Conservation (phyloP, 2,329 filamentous ascomycete genomes). For the Fusarium penzigii region DNA sequence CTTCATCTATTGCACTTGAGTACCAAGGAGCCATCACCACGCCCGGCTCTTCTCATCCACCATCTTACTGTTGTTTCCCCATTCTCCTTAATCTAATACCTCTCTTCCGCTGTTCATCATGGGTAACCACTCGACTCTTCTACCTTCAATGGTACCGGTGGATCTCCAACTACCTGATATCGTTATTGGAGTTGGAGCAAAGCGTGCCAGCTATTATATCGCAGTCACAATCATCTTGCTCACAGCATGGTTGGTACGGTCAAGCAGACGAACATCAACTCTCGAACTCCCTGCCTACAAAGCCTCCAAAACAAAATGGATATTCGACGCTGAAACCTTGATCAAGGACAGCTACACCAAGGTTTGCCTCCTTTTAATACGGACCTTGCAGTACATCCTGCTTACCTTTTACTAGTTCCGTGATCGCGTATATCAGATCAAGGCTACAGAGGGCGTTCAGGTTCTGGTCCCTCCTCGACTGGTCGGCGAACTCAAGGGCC, state of each 20-base stretch:
- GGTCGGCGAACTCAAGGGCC: conserved; percentile 47
- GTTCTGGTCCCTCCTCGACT: conserved; percentile 48
- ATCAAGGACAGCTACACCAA: conserved; percentile 52
- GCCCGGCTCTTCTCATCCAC: not conserved
- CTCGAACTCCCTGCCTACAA: conserved; percentile 49
- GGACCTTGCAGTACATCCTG: not conserved
- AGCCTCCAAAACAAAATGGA: conserved; percentile 51
- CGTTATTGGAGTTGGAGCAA: conserved; percentile 29
- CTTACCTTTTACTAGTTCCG: conserved; percentile 42
- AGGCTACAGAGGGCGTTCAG: conserved; percentile 51
- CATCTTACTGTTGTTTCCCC: not conserved
- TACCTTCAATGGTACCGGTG: conserved; percentile 13
- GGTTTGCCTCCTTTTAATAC: conserved; percentile 29
- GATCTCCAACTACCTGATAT: conserved; percentile 25
- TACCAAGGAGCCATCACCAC: not conserved
- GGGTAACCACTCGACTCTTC: conserved; percentile 22
- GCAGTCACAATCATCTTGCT: conserved; percentile 39
- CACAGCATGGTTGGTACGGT: conserved; percentile 41
- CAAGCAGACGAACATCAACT: conserved; percentile 30
- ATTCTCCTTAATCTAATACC: not conserved
- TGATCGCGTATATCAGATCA: conserved; percentile 52
- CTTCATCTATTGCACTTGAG: not conserved
- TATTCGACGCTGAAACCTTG: conserved; percentile 49
- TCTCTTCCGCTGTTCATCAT: conserved; percentile 9
- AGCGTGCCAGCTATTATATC: conserved; percentile 43